Base-by-base conservation (phyloP, 305 asterid genomes). In the Rubia balearica region DNA sequence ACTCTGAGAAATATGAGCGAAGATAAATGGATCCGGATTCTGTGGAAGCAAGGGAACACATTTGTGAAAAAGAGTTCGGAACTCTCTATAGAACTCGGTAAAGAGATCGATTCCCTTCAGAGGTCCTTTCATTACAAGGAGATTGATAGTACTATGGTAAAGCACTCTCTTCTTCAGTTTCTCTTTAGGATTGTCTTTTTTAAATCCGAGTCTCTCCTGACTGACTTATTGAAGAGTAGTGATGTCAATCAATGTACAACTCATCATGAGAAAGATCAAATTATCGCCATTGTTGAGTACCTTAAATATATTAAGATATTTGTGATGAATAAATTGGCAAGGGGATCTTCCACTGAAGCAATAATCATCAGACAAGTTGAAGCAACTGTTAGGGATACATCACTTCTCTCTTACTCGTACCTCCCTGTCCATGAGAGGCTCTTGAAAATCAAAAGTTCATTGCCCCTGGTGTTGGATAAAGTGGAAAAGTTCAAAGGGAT, bases 211-310 rank as follows among this genome's bases (percentile, higher is more conserved):
- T 64, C 51, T 17, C 17, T 64, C 33, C 33, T 73, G 22, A 19
- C 13, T 10, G 27, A 63, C 30, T 22, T 55, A 43, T 0, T 73
- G 67, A 57, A 49, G 53, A 40, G 12, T 12, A 22, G 7, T 9
- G 49, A 49, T 14, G 19, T 59, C 73, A 12, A 46, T 46, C 3
- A 11, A 4, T 57, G 10, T 17, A 12, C 53, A 51, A 38, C 21
- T 64, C 30, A 27, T 51, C 30, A 21, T 51, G 76, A 21, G 55
- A 69, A 11, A 12, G 73, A 56, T 69, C 73, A 38, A 19, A 55
- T 55, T 56, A 3, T 19, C n/a, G 7, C 38, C 40, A 48, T 55
- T 19, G 21, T 55, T 11, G 53, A 38, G 65, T 3, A 38, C 53
- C 40, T 69, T 45, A 7, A 19, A 7, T 12, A 38, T 69, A 10